Evolutionary conservation across 2,329 filamentous ascomycete genomes (phyloP).

Genomic region (Parastagonospora nodorum): DNA sequence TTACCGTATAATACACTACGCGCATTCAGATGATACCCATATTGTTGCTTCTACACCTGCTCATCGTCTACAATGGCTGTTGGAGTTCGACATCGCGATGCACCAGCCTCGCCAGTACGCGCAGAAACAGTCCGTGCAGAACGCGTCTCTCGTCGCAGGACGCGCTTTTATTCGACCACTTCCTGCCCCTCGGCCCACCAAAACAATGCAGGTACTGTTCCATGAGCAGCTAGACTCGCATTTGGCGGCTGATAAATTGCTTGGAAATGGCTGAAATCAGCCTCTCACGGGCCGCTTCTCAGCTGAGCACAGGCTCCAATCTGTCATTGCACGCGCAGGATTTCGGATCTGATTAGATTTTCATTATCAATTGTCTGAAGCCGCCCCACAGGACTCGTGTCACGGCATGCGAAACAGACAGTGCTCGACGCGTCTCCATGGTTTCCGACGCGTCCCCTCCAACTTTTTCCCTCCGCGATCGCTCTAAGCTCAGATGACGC

Average conservation of each 20-base stretch:
- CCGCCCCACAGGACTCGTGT: conserved; percentile 14
- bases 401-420: not conserved
- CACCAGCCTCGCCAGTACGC: conserved; percentile 34
- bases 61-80: conserved; percentile 5
- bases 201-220: conserved; percentile 33
- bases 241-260: conserved; percentile 36
- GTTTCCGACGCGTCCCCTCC: not conserved
- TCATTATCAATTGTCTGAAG: conserved; percentile 14
- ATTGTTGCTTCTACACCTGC: conserved; percentile 4
- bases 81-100: conserved; percentile 15
- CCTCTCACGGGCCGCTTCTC: conserved; percentile 10
- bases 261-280: conserved; percentile 33
- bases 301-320: conserved; percentile 18
- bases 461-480: not conserved
- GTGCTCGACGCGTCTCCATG: not conserved
- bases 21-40: conserved; percentile 22
- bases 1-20: not conserved
- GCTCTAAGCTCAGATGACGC: not conserved
- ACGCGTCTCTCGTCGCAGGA: conserved; percentile 32
- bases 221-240: conserved; percentile 25
- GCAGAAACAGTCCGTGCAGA: conserved; percentile 30
- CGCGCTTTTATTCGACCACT: conserved; percentile 36
- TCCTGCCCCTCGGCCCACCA: conserved; percentile 30
- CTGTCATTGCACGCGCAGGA: conserved; percentile 16
- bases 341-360: conserved; percentile 36